Percentiles rank a stretch among this genome's conserved stretches.
Conservation (phyloP, 768 basidiomycete species). For the Pleurotus sapidus region DNA sequence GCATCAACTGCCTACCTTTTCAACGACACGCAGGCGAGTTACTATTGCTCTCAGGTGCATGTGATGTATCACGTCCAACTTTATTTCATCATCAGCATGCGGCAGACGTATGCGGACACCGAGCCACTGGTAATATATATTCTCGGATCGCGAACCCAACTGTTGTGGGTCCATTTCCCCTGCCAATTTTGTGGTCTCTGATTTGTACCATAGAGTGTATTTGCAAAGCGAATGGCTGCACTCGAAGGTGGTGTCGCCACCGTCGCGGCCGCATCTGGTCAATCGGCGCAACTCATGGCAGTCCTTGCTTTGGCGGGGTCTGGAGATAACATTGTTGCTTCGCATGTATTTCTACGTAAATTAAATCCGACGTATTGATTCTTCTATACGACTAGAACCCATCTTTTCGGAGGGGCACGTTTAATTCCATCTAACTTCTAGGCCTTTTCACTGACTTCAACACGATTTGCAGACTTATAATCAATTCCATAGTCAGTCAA, state of each 20-base stretch:
- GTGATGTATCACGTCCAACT: background rate
- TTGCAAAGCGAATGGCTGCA: slow-evolving; percentile 63
- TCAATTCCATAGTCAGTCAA: slow-evolving; percentile 52
- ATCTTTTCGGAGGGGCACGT: slow-evolving; percentile 57
- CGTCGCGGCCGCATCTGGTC: slow-evolving; percentile 56
- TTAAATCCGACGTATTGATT: background rate
- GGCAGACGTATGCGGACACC: slow-evolving; percentile 46
- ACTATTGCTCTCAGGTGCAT: background rate
- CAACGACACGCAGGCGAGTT: slow-evolving; percentile 39
- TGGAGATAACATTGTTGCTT: slow-evolving; percentile 68
- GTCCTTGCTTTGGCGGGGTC: slow-evolving; percentile 45
- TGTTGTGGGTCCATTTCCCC: slow-evolving; percentile 23
- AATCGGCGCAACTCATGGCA: slow-evolving; percentile 61
- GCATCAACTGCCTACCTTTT: slow-evolving; percentile 49
- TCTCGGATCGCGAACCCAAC: slow-evolving; percentile 50
- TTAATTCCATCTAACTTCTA: slow-evolving; percentile 3
- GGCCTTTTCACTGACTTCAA: background rate
- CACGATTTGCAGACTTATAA: slow-evolving; percentile 46
- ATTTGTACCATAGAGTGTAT: slow-evolving; percentile 42
- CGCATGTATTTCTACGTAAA: slow-evolving; percentile 29
- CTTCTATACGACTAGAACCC: slow-evolving; percentile 31
- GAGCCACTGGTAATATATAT: slow-evolving; percentile 35
- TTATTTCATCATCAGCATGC: slow-evolving; percentile 32
- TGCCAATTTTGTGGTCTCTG: background rate
- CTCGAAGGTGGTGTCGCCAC: slow-evolving; percentile 65